Base-by-base conservation (phyloP, 2,329 filamentous ascomycete species). In the Sporothrix dimorphospora region DNA sequence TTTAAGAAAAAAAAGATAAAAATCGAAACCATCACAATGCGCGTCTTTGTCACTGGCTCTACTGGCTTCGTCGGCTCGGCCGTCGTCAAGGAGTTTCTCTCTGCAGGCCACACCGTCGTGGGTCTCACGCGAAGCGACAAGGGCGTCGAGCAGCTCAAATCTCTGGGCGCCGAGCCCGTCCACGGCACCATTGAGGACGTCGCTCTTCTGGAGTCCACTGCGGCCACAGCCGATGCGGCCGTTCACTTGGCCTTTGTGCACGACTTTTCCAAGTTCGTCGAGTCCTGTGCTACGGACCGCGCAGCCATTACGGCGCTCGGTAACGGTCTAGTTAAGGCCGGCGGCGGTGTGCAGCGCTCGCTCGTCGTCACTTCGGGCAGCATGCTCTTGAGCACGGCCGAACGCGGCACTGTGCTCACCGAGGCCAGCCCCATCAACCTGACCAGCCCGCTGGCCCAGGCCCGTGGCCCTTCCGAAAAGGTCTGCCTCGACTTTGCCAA, bases 221-320 rank as follows among this genome's bases (percentile, higher is more conserved):
- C 81, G 4, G 71, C 74, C 1, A 74, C 75, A 0, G 77, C 77
- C 11, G 82, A 84, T 59, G 81, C 78, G 16, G 79, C 81, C 47
- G 79, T 83, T 71, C 81, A 84, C 71, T 78, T 84, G 6, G 83
- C 81, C 38, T 84, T 84, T 73, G 75, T 79, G 40, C 80, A 83
- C 75, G 79, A 83, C 76, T 83, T 84, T 75, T 75, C 77, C 69
- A 76, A 81, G 65, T 81, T 78, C 57, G 74, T 73, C 3, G 74
- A 73, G 40, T 59, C 75, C 40, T 77, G 78, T 38, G 74, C 74
- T 2, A 76, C 74, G 0, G 83, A 85, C 70, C 75, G 75, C 1
- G 76, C 71, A 0, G 82, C 81, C 27, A 81, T 85, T 27, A 59
- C 75, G 53, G 80, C 82, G 6, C 78, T 85, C 45, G 80, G 76